These are phyloP conservation scores for Mallotus nudiflorus DNA, from an alignment of 345 rosid genomes.

Conservation along the genomic window DNA sequence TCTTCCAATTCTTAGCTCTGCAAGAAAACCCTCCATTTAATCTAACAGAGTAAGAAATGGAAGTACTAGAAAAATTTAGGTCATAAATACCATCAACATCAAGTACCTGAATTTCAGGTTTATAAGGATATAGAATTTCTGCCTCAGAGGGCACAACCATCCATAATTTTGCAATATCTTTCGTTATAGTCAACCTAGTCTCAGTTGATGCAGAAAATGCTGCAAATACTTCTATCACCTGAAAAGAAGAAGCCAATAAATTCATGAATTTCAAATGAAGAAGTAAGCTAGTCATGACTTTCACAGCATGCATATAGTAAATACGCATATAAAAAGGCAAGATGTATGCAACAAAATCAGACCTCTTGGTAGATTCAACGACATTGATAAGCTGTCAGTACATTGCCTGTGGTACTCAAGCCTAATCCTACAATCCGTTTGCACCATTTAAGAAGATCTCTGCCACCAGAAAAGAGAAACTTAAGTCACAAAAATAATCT, in stretches of 20 bases:
- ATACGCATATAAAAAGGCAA: background rate
- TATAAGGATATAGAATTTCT: conserved; percentile 45
- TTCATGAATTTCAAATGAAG: conserved; percentile 1
- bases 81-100: conserved; percentile 6
- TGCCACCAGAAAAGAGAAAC: conserved; percentile 40
- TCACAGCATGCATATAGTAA: too few species aligned
- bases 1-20: conserved; percentile 68
- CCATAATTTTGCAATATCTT: conserved; percentile 67
- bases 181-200: conserved; percentile 48
- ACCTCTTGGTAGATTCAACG: conserved; percentile 77
- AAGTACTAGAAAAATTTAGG: conserved; percentile 7
- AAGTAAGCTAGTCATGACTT: background rate
- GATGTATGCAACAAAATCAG: conserved; percentile 8
- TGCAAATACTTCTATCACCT: conserved; percentile 85
- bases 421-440: conserved; percentile 59
- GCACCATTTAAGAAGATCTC: conserved; percentile 98
- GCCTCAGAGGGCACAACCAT: conserved; percentile 45
- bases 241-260: conserved; percentile 25
- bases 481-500: conserved; percentile 13
- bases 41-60: conserved; percentile 28
- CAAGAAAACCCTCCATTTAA: conserved; percentile 52
- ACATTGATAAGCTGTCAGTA: conserved; percentile 50
- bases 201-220: conserved; percentile 54
- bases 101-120: conserved; percentile 87
- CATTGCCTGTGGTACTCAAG: conserved; percentile 21